A percentile compares a stretch with the other conserved stretches of the same genome.
Conservation (phyloP, 106 monocot genomes). For the Allium sativum region DNA sequence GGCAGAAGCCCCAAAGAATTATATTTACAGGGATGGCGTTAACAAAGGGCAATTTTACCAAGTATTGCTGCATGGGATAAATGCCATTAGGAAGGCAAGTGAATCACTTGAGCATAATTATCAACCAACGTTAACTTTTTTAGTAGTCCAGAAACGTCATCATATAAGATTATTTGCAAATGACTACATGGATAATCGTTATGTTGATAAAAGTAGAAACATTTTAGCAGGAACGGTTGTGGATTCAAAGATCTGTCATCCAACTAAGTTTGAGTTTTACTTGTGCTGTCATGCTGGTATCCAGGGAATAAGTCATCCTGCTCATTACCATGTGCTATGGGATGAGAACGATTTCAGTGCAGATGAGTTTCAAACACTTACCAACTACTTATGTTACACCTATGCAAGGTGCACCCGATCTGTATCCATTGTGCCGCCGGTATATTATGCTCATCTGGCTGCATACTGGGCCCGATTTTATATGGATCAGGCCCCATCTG, state of each 20-base stretch:
- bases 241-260: slow-evolving; percentile 43
- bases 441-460: slow-evolving; percentile 76
- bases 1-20: slow-evolving; percentile 39
- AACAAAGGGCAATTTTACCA: slow-evolving; percentile 70
- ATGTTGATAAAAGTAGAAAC: no score
- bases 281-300: slow-evolving; percentile 53
- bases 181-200: no score
- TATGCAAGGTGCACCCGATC: slow-evolving; percentile 85
- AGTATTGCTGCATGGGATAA: slow-evolving; percentile 41
- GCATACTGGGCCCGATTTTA: slow-evolving; percentile 81
- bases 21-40: slow-evolving; percentile 66
- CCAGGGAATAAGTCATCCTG: slow-evolving; percentile 71
- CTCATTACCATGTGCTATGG: slow-evolving; percentile 88
- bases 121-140: no score
- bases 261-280: slow-evolving; percentile 46
- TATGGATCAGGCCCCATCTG: slow-evolving; percentile 53
- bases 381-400: slow-evolving; percentile 79
- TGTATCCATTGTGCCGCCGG: slow-evolving; percentile 80
- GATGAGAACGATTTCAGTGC: slow-evolving; percentile 87
- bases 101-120: no score
- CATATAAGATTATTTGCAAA: no score
- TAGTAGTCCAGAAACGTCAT: no score
- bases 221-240: slow-evolving; percentile 55
- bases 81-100: slow-evolving; percentile 40
- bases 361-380: slow-evolving; percentile 57